Conservation (phyloP, 1,284 basidiomycete species). For the Austroboletus niveus region DNA sequence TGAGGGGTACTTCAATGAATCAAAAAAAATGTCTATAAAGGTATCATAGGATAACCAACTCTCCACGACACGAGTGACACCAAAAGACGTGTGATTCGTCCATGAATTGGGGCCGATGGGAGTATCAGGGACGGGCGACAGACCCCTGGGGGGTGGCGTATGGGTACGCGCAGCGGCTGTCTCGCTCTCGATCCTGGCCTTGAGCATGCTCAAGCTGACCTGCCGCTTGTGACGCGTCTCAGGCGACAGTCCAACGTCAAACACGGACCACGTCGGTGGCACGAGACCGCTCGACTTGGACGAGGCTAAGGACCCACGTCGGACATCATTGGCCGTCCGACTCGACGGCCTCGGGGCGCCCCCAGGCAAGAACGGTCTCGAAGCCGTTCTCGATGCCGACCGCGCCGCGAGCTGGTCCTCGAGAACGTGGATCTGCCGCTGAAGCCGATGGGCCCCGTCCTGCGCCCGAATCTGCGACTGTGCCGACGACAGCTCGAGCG, state of each 20-base stretch:
- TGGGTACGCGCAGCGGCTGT: slow-evolving; percentile 42
- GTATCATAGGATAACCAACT: slow-evolving; percentile 69
- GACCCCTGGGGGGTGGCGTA: slow-evolving; percentile 44
- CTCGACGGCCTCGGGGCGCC: slow-evolving; percentile 44
- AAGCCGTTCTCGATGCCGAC: slow-evolving; percentile 38
- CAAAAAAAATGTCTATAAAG: no score
- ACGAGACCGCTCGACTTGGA: slow-evolving; percentile 38
- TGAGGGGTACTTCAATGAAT: no score
- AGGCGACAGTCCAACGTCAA: slow-evolving; percentile 69
- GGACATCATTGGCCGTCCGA: slow-evolving; percentile 47
- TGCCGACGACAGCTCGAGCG: slow-evolving; percentile 74
- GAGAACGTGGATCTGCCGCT: slow-evolving; percentile 61
- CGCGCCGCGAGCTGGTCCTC: slow-evolving; percentile 60
- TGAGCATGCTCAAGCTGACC: slow-evolving; percentile 84
- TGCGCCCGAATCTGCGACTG: slow-evolving; percentile 76
- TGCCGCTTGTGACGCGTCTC: slow-evolving; percentile 82
- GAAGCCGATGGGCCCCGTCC: slow-evolving; percentile 64
- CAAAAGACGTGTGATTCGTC: slow-evolving; percentile 84
- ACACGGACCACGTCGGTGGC: slow-evolving; percentile 47
- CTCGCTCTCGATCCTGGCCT: slow-evolving; percentile 84
- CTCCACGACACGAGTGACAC: slow-evolving; percentile 77
- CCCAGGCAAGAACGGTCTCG: slow-evolving; percentile 42
- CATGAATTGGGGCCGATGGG: slow-evolving; percentile 62
- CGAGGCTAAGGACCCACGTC: slow-evolving; percentile 44
- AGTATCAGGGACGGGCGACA: slow-evolving; percentile 49